Conservation (phyloP, 2,329 filamentous ascomycete species). For the Lachnellula occidentalis region DNA sequence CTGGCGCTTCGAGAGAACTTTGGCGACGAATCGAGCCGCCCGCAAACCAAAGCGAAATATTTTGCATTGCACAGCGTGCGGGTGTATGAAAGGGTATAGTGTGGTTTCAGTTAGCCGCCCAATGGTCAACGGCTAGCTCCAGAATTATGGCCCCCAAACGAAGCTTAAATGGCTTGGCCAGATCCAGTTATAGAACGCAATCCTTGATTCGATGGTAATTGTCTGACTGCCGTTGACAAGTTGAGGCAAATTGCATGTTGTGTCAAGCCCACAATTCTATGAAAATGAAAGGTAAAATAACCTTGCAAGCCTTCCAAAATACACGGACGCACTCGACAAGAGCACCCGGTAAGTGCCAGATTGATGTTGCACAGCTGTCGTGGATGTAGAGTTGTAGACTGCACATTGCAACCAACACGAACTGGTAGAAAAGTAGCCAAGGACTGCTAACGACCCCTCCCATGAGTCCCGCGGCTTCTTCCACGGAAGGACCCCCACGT, state of each 20-base stretch:
- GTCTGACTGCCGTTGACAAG: too few relatives aligned
- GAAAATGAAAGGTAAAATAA: not conserved
- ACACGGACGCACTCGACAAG: not conserved
- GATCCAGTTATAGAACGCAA: not conserved
- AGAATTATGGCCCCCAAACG: too few relatives aligned
- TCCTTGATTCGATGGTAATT: too few relatives aligned
- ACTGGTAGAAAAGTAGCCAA: constrained; percentile 1
- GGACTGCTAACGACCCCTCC: not conserved
- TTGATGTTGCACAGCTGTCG: not conserved
- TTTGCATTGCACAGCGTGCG: not conserved
- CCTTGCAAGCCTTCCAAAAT: not conserved
- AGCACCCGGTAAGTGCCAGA: not conserved
- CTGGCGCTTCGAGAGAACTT: not conserved
- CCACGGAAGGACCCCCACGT: not conserved
- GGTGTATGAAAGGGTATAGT: not conserved
- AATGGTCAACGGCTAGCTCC: not conserved
- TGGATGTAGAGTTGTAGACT: not conserved
- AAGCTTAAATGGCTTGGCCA: not conserved
- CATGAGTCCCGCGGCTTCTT: not conserved
- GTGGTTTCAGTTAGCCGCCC: not conserved
- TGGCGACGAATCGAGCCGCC: too few relatives aligned
- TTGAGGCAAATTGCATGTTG: not conserved
- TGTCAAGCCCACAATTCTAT: not conserved
- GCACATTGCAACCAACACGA: not conserved
- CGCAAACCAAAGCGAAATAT: too few relatives aligned